Evolutionary conservation across 805 yeast genomes (phyloP), one percentile per base, ranked within the genome.

Genomic region (Candida corydali): DNA sequence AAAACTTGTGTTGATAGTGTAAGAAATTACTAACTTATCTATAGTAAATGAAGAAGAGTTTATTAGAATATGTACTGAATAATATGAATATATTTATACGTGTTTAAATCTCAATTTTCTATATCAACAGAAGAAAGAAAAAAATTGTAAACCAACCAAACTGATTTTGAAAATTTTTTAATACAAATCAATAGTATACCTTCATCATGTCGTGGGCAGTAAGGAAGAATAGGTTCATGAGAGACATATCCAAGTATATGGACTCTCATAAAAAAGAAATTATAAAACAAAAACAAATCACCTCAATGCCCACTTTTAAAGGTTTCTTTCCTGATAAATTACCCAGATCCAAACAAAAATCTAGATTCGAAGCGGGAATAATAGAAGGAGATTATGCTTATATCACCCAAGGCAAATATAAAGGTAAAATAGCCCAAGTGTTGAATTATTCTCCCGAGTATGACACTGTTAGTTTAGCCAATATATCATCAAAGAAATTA

Each of bases 21-120:
- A n/a, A n/a, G n/a, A n/a, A 5, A 19, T 15, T 63, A 60, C 65
- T 60, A 59, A 61, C 68, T 3, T 10, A 8, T 7, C 15, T 27
- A 3, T 54, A 69, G 73, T 88, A 47, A 82, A 82, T 52, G 94
- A 86, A 53, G 86, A 86, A 44, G 97, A 89, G 62, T 88, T 89
- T 54, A 85, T 87, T 42, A 84, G 84, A 40, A 86, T 88, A 28
- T 87, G 96, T 57, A 79, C 86, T 14, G 95, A 87, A 50, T 63
- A n/a, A n/a, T n/a, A n/a, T n/a, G n/a, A n/a, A n/a, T n/a, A n/a
- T n/a, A n/a, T n/a, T n/a, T n/a, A n/a, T n/a, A n/a, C n/a, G n/a
- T n/a, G n/a, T n/a, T n/a, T n/a, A n/a, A n/a, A n/a, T n/a, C n/a
- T n/a, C n/a, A n/a, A n/a, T n/a, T n/a, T n/a, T n/a, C n/a, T n/a